Percentiles rank a stretch among this genome's conserved stretches.
Evolutionary conservation across 371 early-diverging fungal genomes (phyloP).

Genomic region (Fennellomyces sp.): DNA sequence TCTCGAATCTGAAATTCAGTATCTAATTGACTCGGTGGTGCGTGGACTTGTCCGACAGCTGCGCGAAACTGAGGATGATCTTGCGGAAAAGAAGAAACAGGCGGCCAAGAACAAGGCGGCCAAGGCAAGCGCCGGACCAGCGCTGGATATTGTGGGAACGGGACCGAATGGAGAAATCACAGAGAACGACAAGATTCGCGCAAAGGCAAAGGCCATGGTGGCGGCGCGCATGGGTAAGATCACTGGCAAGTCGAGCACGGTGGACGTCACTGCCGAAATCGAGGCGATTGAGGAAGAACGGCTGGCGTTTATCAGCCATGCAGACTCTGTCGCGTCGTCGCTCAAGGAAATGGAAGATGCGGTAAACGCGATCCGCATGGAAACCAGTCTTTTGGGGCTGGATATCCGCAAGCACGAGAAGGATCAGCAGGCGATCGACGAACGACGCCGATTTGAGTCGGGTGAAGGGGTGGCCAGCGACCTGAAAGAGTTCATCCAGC

Average conservation of each 20-base stretch:
- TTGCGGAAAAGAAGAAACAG: slow-evolving; percentile 56
- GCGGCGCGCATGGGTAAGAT: slow-evolving; percentile 67
- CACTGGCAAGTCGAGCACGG: slow-evolving; percentile 34
- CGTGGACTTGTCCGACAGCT: slow-evolving; percentile 46
- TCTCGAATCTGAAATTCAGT: slow-evolving; percentile 51
- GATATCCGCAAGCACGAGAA: slow-evolving; percentile 47
- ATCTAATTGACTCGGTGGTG: slow-evolving; percentile 43
- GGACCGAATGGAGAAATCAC: slow-evolving; percentile 64
- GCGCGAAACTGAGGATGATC: slow-evolving; percentile 54
- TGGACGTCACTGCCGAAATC: slow-evolving; percentile 41
- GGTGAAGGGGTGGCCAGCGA: slow-evolving; percentile 44
- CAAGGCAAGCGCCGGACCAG: slow-evolving; percentile 7
- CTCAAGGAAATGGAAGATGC: slow-evolving; percentile 38
- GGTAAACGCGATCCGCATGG: slow-evolving; percentile 40
- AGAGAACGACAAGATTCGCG: slow-evolving; percentile 61
- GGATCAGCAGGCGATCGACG: slow-evolving; percentile 48
- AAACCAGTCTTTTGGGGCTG: slow-evolving; percentile 48
- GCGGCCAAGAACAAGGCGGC: slow-evolving; percentile 33
- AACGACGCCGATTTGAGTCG: slow-evolving; percentile 42
- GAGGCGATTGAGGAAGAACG: slow-evolving; percentile 54
- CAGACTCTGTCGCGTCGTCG: slow-evolving; percentile 40
- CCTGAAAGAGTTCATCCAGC: slow-evolving; percentile 42
- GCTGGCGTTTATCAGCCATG: slow-evolving; percentile 47
- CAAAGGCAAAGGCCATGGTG: slow-evolving; percentile 63
- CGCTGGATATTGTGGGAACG: slow-evolving; percentile 53